Base-by-base conservation (phyloP, 306 rosid genomes). In the cucumber (Cucumis sativus) region DNA sequence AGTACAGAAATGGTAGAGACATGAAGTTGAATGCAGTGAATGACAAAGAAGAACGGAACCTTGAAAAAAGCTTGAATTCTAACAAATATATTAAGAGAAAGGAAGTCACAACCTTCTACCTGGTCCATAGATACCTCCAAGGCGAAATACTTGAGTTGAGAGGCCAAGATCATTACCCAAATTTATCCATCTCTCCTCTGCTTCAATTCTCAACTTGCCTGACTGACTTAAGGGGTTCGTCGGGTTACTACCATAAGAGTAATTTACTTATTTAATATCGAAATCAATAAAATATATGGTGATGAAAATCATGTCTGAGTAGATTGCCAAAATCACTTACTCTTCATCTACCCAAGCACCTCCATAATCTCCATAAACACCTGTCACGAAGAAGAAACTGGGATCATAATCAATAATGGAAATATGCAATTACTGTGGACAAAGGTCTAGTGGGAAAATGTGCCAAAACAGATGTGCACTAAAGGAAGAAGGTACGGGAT, bases 111-210 rank as follows among this genome's bases (percentile, higher is more conserved):
- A 95, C 97, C 98, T 95, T 92, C 98, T 92, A 75, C 96, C 89
- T 37, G 93, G 97, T 82, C 98, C 97, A 82, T 95, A 95, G 90
- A 95, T 89, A 73, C 97, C 98, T 87, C 96, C 98, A 21, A 95
- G 88, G 82, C 98, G 92, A 84, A 90, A 85, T 41, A 89, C 60
- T 80, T 82, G 75, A 1, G 92, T 79, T 2, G 92, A 84, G 74
- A 90, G 6, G 56, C 89, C 87, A 13, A 92, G 83, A 74, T 63
- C 43, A 75, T 57, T 79, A 52, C 91, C 91, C 62, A 95, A 84
- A 74, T 77, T 73, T 72, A 88, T 85, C 97, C 97, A 95, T 57
- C 92, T 86, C 81, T 88, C 79, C 89, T 95, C 97, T 74, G 98
- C 92, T 63, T 72, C 82, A 68, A 92, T 83, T 85, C 98, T 88